These are phyloP conservation scores for Bacidia gigantensis DNA, from an alignment of 495 filamentous ascomycete genomes.

Conservation along the genomic window DNA sequence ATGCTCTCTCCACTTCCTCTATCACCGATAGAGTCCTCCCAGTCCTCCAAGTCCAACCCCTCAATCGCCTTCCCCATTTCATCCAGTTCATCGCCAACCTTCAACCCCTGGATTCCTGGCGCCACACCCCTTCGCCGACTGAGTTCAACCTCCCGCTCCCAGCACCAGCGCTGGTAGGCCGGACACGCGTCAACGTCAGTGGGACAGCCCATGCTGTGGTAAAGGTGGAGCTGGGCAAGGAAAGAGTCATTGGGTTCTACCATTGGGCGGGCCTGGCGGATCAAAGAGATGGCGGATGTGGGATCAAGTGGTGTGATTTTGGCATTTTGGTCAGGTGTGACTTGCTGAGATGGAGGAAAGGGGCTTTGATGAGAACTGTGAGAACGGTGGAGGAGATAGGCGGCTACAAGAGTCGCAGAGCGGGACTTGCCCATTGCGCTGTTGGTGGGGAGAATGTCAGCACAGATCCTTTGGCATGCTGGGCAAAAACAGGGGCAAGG, in stretches of 20 bases:
- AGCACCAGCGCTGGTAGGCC: constrained; percentile 80
- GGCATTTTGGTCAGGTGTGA: too few relatives aligned
- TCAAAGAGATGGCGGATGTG: constrained; percentile 45
- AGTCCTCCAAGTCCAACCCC: constrained; percentile 26
- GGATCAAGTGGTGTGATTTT: constrained; percentile 24
- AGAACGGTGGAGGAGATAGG: constrained; percentile 57
- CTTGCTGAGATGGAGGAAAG: background rate
- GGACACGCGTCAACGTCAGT: constrained; percentile 50
- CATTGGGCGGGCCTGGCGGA: constrained; percentile 52
- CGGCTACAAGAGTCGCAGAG: constrained; percentile 69
- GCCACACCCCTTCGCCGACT: constrained; percentile 57
- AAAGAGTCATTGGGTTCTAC: constrained; percentile 84
- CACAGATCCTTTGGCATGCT: too few relatives aligned
- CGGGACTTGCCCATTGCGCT: constrained; percentile 96
- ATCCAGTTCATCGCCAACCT: constrained; percentile 70
- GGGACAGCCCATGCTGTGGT: constrained; percentile 70
- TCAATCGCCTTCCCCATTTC: constrained; percentile 1
- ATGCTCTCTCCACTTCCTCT: background rate
- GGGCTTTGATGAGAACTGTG: background rate
- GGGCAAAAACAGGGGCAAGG: too few relatives aligned
- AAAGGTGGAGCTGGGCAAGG: constrained; percentile 75
- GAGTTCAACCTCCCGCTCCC: constrained; percentile 59
- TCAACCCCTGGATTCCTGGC: constrained; percentile 55
- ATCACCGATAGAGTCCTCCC: too few relatives aligned
- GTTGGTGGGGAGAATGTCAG: too few relatives aligned